Base-by-base conservation (phyloP, 2,329 filamentous ascomycete genomes). In the Dothiorella sarmentorum region DNA sequence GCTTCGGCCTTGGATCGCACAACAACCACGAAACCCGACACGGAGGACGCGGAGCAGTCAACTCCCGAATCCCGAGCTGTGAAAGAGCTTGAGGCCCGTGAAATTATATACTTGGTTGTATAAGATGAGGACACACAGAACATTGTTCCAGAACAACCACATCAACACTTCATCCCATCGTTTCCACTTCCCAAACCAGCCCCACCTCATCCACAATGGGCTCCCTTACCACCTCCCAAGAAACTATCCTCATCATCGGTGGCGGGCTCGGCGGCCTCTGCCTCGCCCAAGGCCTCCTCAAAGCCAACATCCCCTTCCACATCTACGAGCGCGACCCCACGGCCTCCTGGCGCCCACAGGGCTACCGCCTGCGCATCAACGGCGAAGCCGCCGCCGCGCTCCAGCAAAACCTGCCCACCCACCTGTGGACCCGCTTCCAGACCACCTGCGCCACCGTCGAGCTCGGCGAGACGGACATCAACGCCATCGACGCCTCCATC, bases 271-370 rank as follows among this genome's bases (percentile, higher is more conserved):
- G 68, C 13, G 64, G 69, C 0, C 67, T 72, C 17, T 65, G 71
- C 7, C 61, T 72, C 22, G 70, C 69, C 2, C 67, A 65, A 31
- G 67, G 66, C 22, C 63, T 72, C 18, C 64, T 60, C 40, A 65
- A 65, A 47, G 63, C 65, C 44, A 63, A 62, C 27, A 71, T 72
- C 24, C 70, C 71, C 6, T 73, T 69, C 56, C 61, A 67, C 38
- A 62, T 73, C 53, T 73, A 67, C 61, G 71, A 73, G 58, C 72
- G 76, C 15, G 78, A 81, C 62, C 69, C 70, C n/a, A 76, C 72
- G 2, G 69, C 79, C n/a, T 67, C 75, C 1, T 85, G 83, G 63
- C 83, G 85, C 43, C 83, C 80, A 0, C 85, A 87, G 66, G 85
- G 85, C 0, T 87, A 87, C 69, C 73, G 84, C 2, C 73, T 86